Percentiles rank a stretch among this genome's conserved stretches.
These are phyloP conservation scores for Alternaria sp. DNA, from an alignment of 2,329 filamentous ascomycete species.

Conservation along the genomic window DNA sequence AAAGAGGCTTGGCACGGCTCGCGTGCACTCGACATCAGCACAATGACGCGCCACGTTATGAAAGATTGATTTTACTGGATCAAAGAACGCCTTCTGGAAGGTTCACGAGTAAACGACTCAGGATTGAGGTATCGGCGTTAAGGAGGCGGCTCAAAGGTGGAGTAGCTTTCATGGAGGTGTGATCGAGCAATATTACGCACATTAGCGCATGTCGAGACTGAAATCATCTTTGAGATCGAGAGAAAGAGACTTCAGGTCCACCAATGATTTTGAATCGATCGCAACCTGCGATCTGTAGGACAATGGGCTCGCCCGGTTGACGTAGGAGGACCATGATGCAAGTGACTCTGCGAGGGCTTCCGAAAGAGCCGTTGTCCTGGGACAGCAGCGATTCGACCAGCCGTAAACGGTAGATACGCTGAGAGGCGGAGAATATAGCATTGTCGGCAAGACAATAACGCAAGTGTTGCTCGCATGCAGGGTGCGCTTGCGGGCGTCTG, in stretches of 20 bases:
- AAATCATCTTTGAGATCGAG: neutral
- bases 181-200: neutral
- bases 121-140: neutral
- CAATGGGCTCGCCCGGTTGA: neutral
- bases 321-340: neutral
- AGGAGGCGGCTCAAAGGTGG: neutral
- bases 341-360: neutral
- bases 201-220: neutral
- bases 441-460: neutral
- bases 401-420: neutral
- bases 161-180: neutral
- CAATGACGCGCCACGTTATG: neutral
- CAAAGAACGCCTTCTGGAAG: neutral
- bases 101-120: neutral
- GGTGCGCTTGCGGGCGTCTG: neutral
- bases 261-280: neutral
- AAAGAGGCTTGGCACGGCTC: constrained; percentile 23
- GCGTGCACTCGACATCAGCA: neutral
- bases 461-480: neutral
- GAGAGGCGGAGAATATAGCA: neutral
- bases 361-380: neutral
- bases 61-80: neutral
- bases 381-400: neutral
- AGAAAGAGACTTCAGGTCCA: neutral
- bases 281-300: neutral